Base-by-base conservation (phyloP, 2,329 filamentous ascomycete genomes). In the Phoma sp. region DNA sequence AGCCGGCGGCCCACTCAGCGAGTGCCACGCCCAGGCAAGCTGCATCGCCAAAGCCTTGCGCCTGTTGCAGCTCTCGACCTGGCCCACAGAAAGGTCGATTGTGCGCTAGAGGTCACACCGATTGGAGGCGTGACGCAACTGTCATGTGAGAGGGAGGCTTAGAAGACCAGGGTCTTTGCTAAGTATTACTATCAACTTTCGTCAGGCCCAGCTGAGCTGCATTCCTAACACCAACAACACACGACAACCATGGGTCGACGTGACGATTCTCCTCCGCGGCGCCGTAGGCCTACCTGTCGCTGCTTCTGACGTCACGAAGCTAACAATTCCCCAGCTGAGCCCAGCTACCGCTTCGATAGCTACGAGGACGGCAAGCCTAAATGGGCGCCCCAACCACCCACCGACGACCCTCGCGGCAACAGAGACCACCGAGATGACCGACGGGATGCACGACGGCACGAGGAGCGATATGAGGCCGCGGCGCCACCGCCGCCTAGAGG, bases 281-380 rank as follows among this genome's bases (percentile, higher is more conserved):
- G 55, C 13, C 58, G 60, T 62, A 45, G 36, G 60, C 49, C 13
- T 33, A 4, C 24, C 2, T 10, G 2, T 7, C 8, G 6, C 4
- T 36, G 7, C 9, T 5, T 24, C 7, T 11, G 22, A 13, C 4
- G n/a, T 13, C 5, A 2, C 13, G 1, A 14, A 7, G 14, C 33
- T 42, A 46, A 52, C 57, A 32, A 58, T 37, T 24, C 22, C 33
- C 9, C 46, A 59, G 61, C 62, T 36, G 60, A 64, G 23, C 58
- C 63, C 42, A 64, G 61, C 18, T 67, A 67, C 51, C 62, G 58
- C 58, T 67, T 67, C 46, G 63, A 67, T 27, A 64, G 61, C 52
- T 67, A 67, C 59, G 65, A 67, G 50, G 64, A 66, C 58, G 65
- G 65, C 43, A 67, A 66, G 47, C 60, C 65, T 5, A 62, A 59